These are phyloP conservation scores for Xylaria bambusicola DNA, from an alignment of 495 filamentous ascomycete species.

Conservation along the genomic window DNA sequence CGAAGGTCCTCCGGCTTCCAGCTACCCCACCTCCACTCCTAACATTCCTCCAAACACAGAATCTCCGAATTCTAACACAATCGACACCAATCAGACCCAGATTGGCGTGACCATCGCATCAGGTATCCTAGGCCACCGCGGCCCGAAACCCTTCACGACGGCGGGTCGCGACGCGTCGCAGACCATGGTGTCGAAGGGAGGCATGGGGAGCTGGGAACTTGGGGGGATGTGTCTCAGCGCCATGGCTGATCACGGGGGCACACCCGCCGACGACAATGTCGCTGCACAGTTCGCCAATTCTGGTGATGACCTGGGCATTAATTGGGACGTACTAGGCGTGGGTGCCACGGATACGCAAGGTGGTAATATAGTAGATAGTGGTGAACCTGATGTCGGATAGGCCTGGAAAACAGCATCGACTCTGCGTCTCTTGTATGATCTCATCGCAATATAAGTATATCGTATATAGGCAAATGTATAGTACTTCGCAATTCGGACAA, in stretches of 20 bases:
- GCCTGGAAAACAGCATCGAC: no score
- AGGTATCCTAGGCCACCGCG: neutral
- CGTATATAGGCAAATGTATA: no score
- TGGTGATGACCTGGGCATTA: neutral
- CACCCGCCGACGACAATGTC: neutral
- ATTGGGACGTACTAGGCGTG: neutral
- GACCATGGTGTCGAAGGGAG: neutral
- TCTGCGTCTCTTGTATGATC: no score
- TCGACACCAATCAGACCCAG: neutral
- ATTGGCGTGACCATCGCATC: conserved; percentile 7
- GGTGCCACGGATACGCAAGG: neutral
- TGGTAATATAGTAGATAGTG: no score
- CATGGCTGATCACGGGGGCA: neutral
- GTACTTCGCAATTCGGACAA: no score
- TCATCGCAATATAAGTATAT: no score
- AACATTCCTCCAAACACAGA: neutral
- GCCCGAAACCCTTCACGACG: conserved; percentile 2
- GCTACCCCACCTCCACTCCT: neutral
- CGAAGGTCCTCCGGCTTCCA: neutral
- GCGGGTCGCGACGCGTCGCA: conserved; percentile 5
- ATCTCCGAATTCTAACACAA: neutral
- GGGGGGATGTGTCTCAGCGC: conserved; percentile 1
- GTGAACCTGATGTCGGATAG: no score
- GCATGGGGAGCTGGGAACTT: conserved; percentile 6
- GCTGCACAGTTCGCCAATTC: conserved; percentile 1